A percentile compares a stretch with the other conserved stretches of the same genome.
These are phyloP conservation scores for Lactarius indigo DNA, from an alignment of 768 basidiomycete species.

Conservation along the genomic window DNA sequence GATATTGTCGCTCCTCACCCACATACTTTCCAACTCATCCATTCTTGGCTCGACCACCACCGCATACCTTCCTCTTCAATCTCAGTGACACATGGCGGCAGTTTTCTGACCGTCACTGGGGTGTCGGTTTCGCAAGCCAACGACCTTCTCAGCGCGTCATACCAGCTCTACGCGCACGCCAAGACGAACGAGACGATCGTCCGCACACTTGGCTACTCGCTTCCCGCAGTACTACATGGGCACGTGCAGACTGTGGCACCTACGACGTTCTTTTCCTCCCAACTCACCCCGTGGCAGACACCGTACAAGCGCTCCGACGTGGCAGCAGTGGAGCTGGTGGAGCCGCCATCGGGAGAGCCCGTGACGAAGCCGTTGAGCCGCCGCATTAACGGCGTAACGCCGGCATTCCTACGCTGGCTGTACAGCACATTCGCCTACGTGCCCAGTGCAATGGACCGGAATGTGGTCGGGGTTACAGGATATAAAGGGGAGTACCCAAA, in stretches of 20 bases:
- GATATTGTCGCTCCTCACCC: background rate
- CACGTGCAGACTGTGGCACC: no score
- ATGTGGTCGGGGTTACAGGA: background rate
- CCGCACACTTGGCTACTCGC: background rate
- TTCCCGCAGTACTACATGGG: background rate
- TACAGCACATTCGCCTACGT: background rate
- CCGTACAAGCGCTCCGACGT: no score
- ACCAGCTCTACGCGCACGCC: background rate
- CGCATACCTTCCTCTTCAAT: background rate
- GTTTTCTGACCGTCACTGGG: background rate
- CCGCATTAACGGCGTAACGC: background rate
- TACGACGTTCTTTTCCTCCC: background rate
- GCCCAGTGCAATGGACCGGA: background rate
- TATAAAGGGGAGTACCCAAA: background rate
- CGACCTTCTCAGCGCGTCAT: background rate
- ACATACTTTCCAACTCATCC: background rate
- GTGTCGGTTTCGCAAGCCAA: background rate
- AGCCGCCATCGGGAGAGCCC: no score
- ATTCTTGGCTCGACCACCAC: background rate
- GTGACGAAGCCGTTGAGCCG: no score
- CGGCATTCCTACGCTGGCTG: background rate
- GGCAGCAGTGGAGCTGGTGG: no score
- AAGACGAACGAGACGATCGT: background rate
- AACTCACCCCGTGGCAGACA: background rate
- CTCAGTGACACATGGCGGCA: background rate